Evolutionary conservation across 768 basidiomycete species (phyloP).

Genomic region (Podaxis rugospora): DNA sequence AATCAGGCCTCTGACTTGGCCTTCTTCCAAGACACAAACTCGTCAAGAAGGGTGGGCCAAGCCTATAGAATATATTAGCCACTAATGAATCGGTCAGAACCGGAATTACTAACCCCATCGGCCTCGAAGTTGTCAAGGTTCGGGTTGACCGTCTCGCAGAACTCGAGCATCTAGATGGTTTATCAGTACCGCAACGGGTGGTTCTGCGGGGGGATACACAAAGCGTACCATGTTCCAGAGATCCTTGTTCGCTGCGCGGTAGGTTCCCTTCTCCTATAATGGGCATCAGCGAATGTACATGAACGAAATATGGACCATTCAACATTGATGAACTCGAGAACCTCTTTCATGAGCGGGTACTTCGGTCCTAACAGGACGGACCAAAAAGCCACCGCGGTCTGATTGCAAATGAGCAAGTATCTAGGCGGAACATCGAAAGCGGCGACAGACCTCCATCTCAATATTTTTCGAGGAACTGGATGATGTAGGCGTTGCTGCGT

Average conservation of each 20-base stretch:
- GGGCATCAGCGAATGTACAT: constrained; percentile 9
- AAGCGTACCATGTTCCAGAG: constrained; percentile 75
- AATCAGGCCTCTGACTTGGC: neutral
- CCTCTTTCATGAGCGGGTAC: constrained; percentile 61
- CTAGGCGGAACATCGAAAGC: neutral
- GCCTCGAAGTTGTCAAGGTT: constrained; percentile 66
- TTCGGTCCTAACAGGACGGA: constrained; percentile 65
- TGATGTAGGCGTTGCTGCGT: neutral
- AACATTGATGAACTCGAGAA: constrained; percentile 66
- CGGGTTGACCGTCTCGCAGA: constrained; percentile 57
- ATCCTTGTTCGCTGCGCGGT: constrained; percentile 81
- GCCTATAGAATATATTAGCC: constrained; percentile 40
- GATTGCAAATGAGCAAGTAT: neutral
- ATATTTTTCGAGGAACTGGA: constrained; percentile 67
- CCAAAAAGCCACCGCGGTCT: constrained; percentile 76
- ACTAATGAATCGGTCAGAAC: neutral
- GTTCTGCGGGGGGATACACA: neutral
- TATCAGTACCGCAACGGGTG: constrained; percentile 4
- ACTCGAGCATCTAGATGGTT: constrained; percentile 62
- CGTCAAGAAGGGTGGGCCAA: constrained; percentile 80
- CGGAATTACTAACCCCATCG: constrained; percentile 51
- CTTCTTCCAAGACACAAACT: constrained; percentile 71
- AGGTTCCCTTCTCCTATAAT: constrained; percentile 45
- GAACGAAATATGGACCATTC: constrained; percentile 14
- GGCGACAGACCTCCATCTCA: constrained; percentile 68